A percentile compares a stretch with the other conserved stretches of the same genome.
Evolutionary conservation across 129 eudicot genomes (phyloP).

Genomic region (Oenanthe sinensis): DNA sequence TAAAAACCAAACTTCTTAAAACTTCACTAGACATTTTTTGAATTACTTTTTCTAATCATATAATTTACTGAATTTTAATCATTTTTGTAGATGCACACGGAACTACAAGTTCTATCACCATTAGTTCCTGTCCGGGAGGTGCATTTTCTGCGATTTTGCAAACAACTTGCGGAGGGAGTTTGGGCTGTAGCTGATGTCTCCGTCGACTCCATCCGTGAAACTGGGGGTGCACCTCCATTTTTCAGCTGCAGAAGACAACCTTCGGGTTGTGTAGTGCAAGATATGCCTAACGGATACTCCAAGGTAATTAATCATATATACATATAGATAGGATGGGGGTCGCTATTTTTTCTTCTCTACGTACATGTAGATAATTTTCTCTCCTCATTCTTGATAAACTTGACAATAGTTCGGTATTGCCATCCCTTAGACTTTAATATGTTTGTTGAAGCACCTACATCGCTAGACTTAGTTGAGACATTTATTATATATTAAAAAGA

Average conservation of each 20-base stretch:
- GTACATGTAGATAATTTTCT: not conserved
- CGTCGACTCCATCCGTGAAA: slow-evolving; percentile 54
- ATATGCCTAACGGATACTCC: slow-evolving; percentile 98
- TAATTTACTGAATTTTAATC: not conserved
- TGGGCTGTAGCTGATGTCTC: slow-evolving; percentile 99
- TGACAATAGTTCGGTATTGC: slow-evolving; percentile 32
- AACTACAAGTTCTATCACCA: slow-evolving; percentile 89
- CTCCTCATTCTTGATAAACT: slow-evolving; percentile 3
- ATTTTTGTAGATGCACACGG: slow-evolving; percentile 68
- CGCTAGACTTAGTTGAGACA: slow-evolving; percentile 38
- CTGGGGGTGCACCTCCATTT: slow-evolving; percentile 41
- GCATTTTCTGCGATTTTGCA: slow-evolving; percentile 87
- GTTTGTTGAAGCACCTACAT: slow-evolving; percentile 61
- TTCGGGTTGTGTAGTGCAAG: slow-evolving; percentile 93
- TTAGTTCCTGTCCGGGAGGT: slow-evolving; percentile 88
- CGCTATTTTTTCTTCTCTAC: not conserved
- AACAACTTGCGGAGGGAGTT: slow-evolving; percentile 92
- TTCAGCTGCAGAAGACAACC: slow-evolving; percentile 82
- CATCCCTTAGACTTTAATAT: slow-evolving; percentile 56
- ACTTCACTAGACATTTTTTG: not conserved
- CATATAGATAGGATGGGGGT: not conserved
- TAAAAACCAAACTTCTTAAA: slow-evolving; percentile 16
- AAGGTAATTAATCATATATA: slow-evolving; percentile 32
- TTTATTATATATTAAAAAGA: slow-evolving; percentile 18
- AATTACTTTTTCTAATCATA: not conserved